Conservation (phyloP, 768 basidiomycete genomes). For the Amanita rubescens region DNA sequence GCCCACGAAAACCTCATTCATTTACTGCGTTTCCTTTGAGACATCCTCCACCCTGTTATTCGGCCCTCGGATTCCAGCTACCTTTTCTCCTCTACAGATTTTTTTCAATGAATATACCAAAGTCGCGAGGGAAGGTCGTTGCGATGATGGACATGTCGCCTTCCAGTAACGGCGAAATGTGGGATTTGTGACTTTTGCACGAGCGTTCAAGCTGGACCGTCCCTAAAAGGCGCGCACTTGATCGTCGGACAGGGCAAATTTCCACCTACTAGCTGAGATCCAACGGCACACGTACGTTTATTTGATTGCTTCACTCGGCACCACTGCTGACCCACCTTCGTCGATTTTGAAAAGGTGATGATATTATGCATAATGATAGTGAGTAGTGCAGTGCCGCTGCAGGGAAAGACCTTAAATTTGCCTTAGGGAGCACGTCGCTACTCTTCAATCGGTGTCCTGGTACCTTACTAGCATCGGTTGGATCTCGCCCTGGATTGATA, state of each 20-base stretch:
- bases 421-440: constrained; percentile 75
- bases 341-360: constrained; percentile 97
- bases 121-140: constrained; percentile 85
- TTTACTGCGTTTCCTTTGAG: constrained; percentile 91
- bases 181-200: constrained; percentile 1
- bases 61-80: constrained; percentile 54
- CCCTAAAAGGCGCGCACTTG: constrained; percentile 49
- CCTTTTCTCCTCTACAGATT: constrained; percentile 77
- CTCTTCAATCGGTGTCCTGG: constrained; percentile 85
- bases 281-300: constrained; percentile 70
- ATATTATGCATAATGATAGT: constrained; percentile 98
- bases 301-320: background rate
- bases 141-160: constrained; percentile 68
- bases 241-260: constrained; percentile 90
- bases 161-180: constrained; percentile 58
- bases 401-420: background rate
- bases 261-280: constrained; percentile 85
- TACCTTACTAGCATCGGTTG: constrained; percentile 69
- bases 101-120: constrained; percentile 62
- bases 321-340: background rate
- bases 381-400: constrained; percentile 13
- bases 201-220: constrained; percentile 38
- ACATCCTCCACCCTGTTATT: constrained; percentile 31
- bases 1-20: constrained; percentile 64
- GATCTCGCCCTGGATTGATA: constrained; percentile 41